Percentiles rank a stretch among this genome's conserved stretches.
These are phyloP conservation scores for Apiospora kogelbergensis DNA, from an alignment of 2,329 filamentous ascomycete species.

Conservation along the genomic window DNA sequence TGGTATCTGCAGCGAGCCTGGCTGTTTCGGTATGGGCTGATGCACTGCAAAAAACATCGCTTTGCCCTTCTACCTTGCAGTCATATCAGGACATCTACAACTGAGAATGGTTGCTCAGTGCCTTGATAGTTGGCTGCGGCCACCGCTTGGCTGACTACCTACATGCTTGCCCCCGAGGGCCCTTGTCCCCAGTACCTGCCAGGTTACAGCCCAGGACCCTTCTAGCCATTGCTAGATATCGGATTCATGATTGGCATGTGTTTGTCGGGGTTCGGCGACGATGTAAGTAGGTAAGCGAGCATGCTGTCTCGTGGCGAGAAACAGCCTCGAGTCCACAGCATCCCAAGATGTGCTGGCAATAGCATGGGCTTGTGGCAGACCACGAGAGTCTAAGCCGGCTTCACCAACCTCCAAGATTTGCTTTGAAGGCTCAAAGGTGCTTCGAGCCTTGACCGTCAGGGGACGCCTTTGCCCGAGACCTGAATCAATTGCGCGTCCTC, in stretches of 20 bases:
- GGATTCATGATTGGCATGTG: neutral
- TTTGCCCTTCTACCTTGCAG: neutral
- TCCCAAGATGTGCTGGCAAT: neutral
- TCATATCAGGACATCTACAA: neutral
- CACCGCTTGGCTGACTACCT: neutral
- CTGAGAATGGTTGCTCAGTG: neutral
- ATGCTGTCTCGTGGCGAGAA: neutral
- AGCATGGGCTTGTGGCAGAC: neutral
- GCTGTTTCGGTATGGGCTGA: neutral
- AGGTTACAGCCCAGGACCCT: neutral
- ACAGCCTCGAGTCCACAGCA: neutral
- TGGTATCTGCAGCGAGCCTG: neutral
- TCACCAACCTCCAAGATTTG: neutral
- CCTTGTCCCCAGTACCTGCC: neutral
- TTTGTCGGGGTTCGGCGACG: neutral
- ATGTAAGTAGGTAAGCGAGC: neutral
- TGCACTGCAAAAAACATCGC: neutral
- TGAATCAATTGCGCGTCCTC: neutral
- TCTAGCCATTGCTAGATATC: neutral
- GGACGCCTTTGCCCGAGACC: neutral
- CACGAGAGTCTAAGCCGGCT: neutral
- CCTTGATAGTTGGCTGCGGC: neutral
- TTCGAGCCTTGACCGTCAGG: neutral
- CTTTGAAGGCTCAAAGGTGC: neutral
- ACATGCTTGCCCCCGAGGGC: neutral